Evolutionary conservation across 441 rosid species (phyloP), one percentile per base, ranked within the genome.

Genomic region (Gossypium gossypioides): DNA sequence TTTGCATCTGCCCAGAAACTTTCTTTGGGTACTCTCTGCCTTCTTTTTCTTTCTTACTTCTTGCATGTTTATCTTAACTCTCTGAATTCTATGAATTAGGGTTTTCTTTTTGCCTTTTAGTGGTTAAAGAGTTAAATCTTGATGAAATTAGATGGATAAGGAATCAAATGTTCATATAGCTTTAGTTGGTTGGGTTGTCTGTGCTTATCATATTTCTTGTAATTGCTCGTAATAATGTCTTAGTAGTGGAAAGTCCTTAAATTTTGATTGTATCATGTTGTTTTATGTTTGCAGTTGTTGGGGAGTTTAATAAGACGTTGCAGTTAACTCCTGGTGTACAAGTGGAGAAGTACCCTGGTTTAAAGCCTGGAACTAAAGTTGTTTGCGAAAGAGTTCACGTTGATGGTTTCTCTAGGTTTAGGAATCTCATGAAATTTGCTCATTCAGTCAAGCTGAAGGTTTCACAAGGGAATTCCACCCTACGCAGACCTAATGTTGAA

Each of bases 331-430:
- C 86, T 60, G 79, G 77, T 67, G 65, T 85, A 72, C 75, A 63
- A 75, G 92, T 94, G 69, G 80, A 78, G 66, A 80, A 74, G 46
- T 84, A 96, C 61, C 97, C 97, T 5, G 97, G 96, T 66, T 50
- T 81, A 69, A 90, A 81, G 84, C 87, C 85, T 0, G 87, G 89
- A 34, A 56, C 79, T 71, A 55, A 75, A 50, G 74, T 81, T 77
- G 74, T 84, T 40, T 91, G 97, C 68, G 91, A 84, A 82, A 94
- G 98, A 82, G 84, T 91, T 68, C 75, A 42, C 71, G 81, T 94
- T 51, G 77, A 68, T 75, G 98, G 97, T 70, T 82, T 86, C 18
- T 40, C 81, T 10, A 87, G 98, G 88, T 71, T 80, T 42, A 80
- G 71, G 34, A 79, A 91, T 77, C 69, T 91, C 67, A 82, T 77